A percentile compares a stretch with the other conserved stretches of the same genome.
phyloP scores from a whole-genome alignment of 305 asterid species.

The Caryopteris hybrid region DNA sequence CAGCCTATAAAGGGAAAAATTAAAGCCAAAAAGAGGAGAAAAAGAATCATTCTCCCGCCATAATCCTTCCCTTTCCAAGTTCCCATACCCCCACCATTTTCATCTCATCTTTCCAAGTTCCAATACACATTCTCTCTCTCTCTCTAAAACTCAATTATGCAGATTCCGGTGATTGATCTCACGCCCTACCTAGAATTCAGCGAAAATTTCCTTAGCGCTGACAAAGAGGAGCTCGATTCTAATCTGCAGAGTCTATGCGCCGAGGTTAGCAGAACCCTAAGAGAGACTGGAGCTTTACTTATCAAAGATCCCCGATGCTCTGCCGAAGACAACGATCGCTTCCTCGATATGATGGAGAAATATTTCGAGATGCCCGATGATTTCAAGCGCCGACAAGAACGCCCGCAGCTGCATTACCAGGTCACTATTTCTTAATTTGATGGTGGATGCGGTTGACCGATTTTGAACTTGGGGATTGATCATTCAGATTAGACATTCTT shows the following conservation, averaged over 20 bases:
- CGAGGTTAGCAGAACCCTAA: slow-evolving; percentile 86
- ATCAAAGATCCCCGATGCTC: slow-evolving; percentile 95
- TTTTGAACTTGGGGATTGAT: not conserved
- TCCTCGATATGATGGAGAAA: slow-evolving; percentile 91
- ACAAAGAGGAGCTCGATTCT: slow-evolving; percentile 30
- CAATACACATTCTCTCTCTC: not conserved
- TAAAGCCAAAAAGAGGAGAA: not conserved
- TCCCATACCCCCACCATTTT: slow-evolving; percentile 5
- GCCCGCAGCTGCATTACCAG: slow-evolving; percentile 92
- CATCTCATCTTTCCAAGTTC: not conserved
- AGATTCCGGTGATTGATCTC: slow-evolving; percentile 91
- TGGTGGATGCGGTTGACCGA: not conserved
- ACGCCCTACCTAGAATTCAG: slow-evolving; percentile 51
- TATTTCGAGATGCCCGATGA: slow-evolving; percentile 76
- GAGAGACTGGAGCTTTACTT: slow-evolving; percentile 89
- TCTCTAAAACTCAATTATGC: slow-evolving; percentile 40
- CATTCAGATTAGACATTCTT: not conserved
- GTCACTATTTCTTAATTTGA: slow-evolving; percentile 25
- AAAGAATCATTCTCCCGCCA: slow-evolving; percentile 36
- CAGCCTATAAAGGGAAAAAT: not conserved
- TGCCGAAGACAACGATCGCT: slow-evolving; percentile 69
- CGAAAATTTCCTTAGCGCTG: slow-evolving; percentile 3
- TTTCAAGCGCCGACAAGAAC: slow-evolving; percentile 83
- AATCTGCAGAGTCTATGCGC: slow-evolving; percentile 48
- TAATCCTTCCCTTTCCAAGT: not conserved